Evolutionary conservation across 2,329 filamentous ascomycete species (phyloP).

Genomic region (Penicillium capsulatum): DNA sequence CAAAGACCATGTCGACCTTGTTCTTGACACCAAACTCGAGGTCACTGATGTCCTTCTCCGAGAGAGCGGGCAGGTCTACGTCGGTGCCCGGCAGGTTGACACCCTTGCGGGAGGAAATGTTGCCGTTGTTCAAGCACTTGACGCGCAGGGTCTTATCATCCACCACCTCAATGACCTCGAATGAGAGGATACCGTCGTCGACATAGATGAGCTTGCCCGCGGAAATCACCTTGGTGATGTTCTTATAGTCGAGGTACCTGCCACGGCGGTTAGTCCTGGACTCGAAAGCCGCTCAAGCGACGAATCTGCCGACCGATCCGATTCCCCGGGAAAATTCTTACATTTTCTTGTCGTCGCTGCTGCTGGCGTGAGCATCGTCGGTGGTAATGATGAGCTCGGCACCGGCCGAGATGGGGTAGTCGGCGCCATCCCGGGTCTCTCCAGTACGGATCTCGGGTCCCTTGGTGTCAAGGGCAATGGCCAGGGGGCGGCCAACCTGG

Average conservation of each 20-base stretch:
- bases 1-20: slow-evolving; percentile 98
- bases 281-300: not conserved
- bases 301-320: not conserved
- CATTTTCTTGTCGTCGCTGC: slow-evolving; percentile 90
- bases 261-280: slow-evolving; percentile 14
- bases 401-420: slow-evolving; percentile 77
- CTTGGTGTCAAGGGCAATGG: slow-evolving; percentile 86
- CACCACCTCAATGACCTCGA: slow-evolving; percentile 82
- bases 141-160: slow-evolving; percentile 86
- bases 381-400: slow-evolving; percentile 93
- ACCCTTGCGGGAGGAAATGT: slow-evolving; percentile 98
- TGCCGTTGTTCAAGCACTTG: slow-evolving; percentile 91
- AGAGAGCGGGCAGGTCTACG: slow-evolving; percentile 93
- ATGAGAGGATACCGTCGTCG: slow-evolving; percentile 95
- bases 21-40: slow-evolving; percentile 96
- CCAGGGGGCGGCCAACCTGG: slow-evolving; percentile 78
- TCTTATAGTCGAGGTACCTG: slow-evolving; percentile 98
- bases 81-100: slow-evolving; percentile 99
- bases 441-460: slow-evolving; percentile 84
- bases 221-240: slow-evolving; percentile 97
- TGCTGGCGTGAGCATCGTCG: slow-evolving; percentile 82
- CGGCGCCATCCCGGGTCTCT: slow-evolving; percentile 65
- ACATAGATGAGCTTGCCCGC: slow-evolving; percentile 93
- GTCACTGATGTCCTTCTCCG: slow-evolving; percentile 96
- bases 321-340: slow-evolving; percentile 46